Conservation (phyloP, 768 basidiomycete species). For the Cystobasidium ongulense region DNA sequence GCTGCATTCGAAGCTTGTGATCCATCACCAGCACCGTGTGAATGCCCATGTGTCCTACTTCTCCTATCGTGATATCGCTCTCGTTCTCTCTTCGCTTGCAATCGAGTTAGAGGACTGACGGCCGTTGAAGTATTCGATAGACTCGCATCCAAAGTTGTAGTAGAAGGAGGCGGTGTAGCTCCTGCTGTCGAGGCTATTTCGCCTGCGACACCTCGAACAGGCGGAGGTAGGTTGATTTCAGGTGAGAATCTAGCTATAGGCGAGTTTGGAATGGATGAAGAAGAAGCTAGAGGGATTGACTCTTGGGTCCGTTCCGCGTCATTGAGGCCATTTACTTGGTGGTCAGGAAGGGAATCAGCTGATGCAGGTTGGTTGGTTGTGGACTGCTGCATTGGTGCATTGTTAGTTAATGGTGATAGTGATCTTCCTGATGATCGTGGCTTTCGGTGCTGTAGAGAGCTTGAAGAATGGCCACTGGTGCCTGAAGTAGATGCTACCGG, state of each 20-base stretch:
- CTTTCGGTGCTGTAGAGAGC: background rate
- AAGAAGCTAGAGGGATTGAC: background rate
- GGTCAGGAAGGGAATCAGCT: background rate
- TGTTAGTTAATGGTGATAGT: background rate
- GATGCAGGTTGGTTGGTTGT: background rate
- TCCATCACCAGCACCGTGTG: background rate
- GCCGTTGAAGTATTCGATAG: background rate
- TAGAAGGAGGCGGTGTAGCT: background rate
- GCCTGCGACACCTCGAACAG: background rate
- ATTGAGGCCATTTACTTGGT: background rate
- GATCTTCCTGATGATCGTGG: background rate
- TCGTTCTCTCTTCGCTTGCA: constrained; percentile 20
- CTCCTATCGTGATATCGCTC: constrained; percentile 3
- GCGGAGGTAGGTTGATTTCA: background rate
- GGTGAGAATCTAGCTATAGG: background rate
- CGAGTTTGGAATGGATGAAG: constrained; percentile 22
- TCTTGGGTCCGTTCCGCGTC: background rate
- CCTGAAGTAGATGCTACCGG: background rate
- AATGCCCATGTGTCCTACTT: background rate
- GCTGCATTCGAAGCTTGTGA: background rate
- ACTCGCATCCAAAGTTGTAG: background rate
- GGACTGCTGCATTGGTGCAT: background rate
- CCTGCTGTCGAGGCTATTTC: background rate
- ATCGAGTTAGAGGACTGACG: constrained; percentile 10
- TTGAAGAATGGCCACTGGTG: background rate